Percentiles rank a stretch among this genome's conserved stretches.
These are phyloP conservation scores for Russula olivacea DNA, from an alignment of 768 basidiomycete species.

Conservation along the genomic window DNA sequence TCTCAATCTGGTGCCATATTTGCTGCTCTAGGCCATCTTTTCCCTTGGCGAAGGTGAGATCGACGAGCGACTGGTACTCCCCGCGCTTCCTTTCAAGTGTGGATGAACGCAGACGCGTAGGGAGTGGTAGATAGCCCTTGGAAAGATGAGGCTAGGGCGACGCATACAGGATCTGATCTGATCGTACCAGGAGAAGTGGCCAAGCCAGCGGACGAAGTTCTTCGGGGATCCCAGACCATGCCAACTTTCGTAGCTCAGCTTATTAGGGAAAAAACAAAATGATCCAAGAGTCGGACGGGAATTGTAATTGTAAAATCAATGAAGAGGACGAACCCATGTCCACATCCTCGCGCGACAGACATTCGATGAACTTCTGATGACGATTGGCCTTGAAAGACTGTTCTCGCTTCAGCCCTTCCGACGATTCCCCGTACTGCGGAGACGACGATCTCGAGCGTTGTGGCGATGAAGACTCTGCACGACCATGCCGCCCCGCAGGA, in stretches of 20 bases:
- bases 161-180: neutral
- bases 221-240: conserved; percentile 90
- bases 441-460: conserved; percentile 18
- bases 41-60: conserved; percentile 83
- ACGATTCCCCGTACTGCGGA: conserved; percentile 10
- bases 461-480: conserved; percentile 3
- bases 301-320: neutral
- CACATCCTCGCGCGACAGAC: conserved; percentile 68
- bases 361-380: conserved; percentile 76
- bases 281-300: neutral
- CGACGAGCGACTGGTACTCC: conserved; percentile 87
- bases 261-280: neutral
- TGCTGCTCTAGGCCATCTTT: conserved; percentile 85
- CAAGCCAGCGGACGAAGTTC: conserved; percentile 89
- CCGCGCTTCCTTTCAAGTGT: conserved; percentile 85
- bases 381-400: conserved; percentile 73
- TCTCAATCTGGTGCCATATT: conserved; percentile 99
- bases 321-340: conserved; percentile 57
- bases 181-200: conserved; percentile 84
- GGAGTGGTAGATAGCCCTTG: conserved; percentile 89
- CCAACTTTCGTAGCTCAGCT: conserved; percentile 84
- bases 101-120: conserved; percentile 62
- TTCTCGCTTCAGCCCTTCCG: conserved; percentile 58
- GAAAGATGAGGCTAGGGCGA: conserved; percentile 14
- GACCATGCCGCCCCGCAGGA: conserved; percentile 2